A percentile compares a stretch with the other conserved stretches of the same genome.
Evolutionary conservation across 1,284 basidiomycete genomes (phyloP).

Genomic region (Porogramme epimiltina): DNA sequence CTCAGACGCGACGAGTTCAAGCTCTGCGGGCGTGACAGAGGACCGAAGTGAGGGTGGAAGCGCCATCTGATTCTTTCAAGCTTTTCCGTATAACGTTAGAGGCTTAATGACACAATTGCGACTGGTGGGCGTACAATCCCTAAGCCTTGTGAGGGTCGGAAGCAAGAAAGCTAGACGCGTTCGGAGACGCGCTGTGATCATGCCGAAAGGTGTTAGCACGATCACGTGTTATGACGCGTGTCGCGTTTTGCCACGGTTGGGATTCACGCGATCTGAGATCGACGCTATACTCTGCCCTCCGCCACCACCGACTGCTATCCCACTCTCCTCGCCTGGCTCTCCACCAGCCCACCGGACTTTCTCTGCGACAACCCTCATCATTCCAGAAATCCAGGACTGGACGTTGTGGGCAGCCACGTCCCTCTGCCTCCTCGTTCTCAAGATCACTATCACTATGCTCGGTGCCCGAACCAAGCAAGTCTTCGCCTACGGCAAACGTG

Average conservation of each 20-base stretch:
- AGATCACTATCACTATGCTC: slow-evolving; percentile 41
- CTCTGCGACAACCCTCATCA: background rate
- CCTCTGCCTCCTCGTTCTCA: slow-evolving; percentile 12
- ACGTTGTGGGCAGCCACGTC: slow-evolving; percentile 11
- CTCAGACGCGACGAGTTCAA: slow-evolving; percentile 85
- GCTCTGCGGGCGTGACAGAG: slow-evolving; percentile 76
- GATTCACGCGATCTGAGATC: slow-evolving; percentile 13
- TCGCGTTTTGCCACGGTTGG: slow-evolving; percentile 25
- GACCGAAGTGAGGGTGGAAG: slow-evolving; percentile 53
- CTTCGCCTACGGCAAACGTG: slow-evolving; percentile 67
- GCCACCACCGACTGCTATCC: background rate
- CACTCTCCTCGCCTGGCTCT: background rate
- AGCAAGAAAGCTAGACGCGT: background rate
- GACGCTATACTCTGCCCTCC: background rate
- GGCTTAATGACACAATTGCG: background rate
- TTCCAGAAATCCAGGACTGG: slow-evolving; percentile 3
- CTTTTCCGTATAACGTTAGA: background rate
- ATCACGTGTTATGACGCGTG: slow-evolving; percentile 23
- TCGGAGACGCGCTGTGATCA: background rate
- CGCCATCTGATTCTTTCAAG: slow-evolving; percentile 70
- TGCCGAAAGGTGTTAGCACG: slow-evolving; percentile 6
- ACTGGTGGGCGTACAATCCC: background rate
- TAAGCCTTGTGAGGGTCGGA: slow-evolving; percentile 4
- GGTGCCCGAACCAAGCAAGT: slow-evolving; percentile 68
- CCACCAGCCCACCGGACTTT: background rate